phyloP scores from a whole-genome alignment of 495 filamentous ascomycete genomes.

The Talaromyces proteolyticus region DNA sequence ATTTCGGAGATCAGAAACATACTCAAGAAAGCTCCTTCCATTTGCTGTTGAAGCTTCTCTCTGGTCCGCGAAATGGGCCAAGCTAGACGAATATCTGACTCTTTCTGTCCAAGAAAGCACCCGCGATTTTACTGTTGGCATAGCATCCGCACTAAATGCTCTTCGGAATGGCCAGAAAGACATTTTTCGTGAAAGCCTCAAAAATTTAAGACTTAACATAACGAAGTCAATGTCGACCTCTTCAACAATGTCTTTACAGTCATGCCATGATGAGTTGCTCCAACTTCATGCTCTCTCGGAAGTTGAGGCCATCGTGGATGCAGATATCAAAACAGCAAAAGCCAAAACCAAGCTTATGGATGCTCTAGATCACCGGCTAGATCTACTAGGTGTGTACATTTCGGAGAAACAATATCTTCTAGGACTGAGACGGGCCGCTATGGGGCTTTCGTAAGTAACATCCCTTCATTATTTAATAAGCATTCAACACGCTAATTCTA shows the following conservation, averaged over 20 bases:
- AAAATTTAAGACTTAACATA: slow-evolving; percentile 60
- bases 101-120: slow-evolving; percentile 41
- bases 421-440: slow-evolving; percentile 77
- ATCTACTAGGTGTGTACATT: slow-evolving; percentile 78
- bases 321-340: slow-evolving; percentile 22
- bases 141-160: slow-evolving; percentile 66
- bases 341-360: slow-evolving; percentile 39
- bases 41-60: slow-evolving; percentile 88
- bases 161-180: slow-evolving; percentile 49
- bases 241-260: slow-evolving; percentile 69
- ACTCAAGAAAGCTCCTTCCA: slow-evolving; percentile 56
- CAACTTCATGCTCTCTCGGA: slow-evolving; percentile 84
- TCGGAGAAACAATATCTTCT: slow-evolving; percentile 92
- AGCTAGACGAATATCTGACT: slow-evolving; percentile 62
- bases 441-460: slow-evolving; percentile 54
- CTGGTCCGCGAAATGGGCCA: slow-evolving; percentile 77
- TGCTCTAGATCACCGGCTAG: slow-evolving; percentile 67
- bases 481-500: neutral
- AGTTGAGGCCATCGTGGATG: slow-evolving; percentile 69
- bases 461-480: neutral
- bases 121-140: slow-evolving; percentile 74
- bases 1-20: slow-evolving; percentile 50
- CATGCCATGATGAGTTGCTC: slow-evolving; percentile 74
- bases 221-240: slow-evolving; percentile 67
- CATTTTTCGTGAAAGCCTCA: slow-evolving; percentile 54